Percentiles rank a stretch among this genome's conserved stretches.
These are phyloP conservation scores for Solanum piurae DNA, from an alignment of 257 asterid species.

Conservation along the genomic window DNA sequence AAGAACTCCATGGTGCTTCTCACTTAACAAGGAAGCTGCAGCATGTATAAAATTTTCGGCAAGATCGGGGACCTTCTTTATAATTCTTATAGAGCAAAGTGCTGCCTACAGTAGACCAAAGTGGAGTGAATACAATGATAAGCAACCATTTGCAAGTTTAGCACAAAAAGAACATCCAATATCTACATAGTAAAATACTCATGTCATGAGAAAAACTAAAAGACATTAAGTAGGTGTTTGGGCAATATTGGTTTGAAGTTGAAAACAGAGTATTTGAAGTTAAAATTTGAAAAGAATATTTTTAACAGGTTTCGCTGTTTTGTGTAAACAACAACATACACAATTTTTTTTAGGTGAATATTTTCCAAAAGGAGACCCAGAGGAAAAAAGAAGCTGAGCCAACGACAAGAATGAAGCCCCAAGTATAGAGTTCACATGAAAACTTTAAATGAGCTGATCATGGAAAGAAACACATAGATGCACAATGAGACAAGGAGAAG, in stretches of 20 bases:
- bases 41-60: slow-evolving; percentile 82
- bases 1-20: slow-evolving; percentile 96
- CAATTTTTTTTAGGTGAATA: neutral
- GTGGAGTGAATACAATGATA: slow-evolving; percentile 2
- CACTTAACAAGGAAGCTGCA: slow-evolving; percentile 77
- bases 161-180: neutral
- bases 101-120: slow-evolving; percentile 60
- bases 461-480: neutral
- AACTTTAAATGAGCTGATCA: neutral
- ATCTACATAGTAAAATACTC: neutral
- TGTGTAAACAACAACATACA: neutral
- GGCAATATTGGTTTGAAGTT: neutral
- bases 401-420: neutral
- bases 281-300: neutral
- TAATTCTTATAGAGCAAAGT: slow-evolving; percentile 83
- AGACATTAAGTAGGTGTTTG: neutral
- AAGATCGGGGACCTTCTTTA: slow-evolving; percentile 95
- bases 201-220: neutral
- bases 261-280: neutral
- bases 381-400: neutral
- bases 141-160: neutral
- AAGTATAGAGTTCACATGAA: neutral
- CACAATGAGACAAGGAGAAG: neutral
- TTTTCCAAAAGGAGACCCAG: neutral
- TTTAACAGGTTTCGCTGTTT: neutral